phyloP scores from a whole-genome alignment of 169 alveolate genomes.

The Cryptosporidium muris region DNA sequence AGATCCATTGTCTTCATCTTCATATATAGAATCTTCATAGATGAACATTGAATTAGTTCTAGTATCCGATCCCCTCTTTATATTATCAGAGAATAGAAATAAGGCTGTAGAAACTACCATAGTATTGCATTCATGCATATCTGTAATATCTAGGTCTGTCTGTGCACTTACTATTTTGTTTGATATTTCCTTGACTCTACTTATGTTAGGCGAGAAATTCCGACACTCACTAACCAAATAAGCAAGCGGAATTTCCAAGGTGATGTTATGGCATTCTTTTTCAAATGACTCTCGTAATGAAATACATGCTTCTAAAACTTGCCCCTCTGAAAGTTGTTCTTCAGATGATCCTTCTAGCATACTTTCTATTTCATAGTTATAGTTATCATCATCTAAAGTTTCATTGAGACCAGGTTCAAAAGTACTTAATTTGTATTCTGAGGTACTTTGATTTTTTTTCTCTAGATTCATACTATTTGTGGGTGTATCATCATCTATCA shows the following conservation, averaged over 20 bases:
- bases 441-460: not conserved
- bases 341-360: constrained; percentile 12
- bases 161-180: not conserved
- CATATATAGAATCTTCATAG: not conserved
- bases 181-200: not conserved
- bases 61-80: too few species aligned
- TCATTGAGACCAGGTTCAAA: not conserved
- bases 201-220: not conserved
- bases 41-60: too few species aligned
- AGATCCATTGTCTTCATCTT: constrained; percentile 7
- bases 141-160: not conserved
- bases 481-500: too few species aligned
- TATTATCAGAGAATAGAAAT: constrained; percentile 1
- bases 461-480: not conserved
- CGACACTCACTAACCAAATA: constrained; percentile 8
- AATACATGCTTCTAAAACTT: constrained; percentile 25
- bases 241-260: not conserved
- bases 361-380: not conserved
- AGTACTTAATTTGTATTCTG: not conserved
- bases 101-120: constrained; percentile 27
- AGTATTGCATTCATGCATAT: constrained; percentile 11
- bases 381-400: not conserved
- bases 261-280: constrained; percentile 6
- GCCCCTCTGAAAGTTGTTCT: constrained; percentile 11
- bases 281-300: constrained; percentile 35